phyloP scores from a whole-genome alignment of 75 land plant genomes.

The Pinus tabuliformis region DNA sequence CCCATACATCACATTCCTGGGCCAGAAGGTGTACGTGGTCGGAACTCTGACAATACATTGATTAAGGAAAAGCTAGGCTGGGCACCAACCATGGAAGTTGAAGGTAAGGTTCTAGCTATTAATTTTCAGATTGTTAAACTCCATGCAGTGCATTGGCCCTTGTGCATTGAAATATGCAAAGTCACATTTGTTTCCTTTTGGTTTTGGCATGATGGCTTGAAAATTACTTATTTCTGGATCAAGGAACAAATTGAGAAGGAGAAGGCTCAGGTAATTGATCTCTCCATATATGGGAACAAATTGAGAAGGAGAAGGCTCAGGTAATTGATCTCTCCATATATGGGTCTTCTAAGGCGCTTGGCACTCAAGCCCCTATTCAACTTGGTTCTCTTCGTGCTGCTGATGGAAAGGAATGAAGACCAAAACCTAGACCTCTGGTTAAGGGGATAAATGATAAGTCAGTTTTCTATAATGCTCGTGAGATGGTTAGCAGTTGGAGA shows the following conservation, averaged over 20 bases:
- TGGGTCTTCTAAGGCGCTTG: constrained; percentile 81
- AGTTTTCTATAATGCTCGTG: too few species aligned
- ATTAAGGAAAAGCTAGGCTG: constrained; percentile 95
- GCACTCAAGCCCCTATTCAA: constrained; percentile 88
- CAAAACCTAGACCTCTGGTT: too few species aligned
- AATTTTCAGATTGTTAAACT: neutral
- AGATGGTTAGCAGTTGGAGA: too few species aligned
- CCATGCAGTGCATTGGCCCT: neutral
- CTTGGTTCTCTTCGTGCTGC: constrained; percentile 86
- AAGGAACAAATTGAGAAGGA: constrained; percentile 90
- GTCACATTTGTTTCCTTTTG: constrained; percentile 1
- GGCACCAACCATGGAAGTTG: constrained; percentile 94
- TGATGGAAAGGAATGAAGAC: constrained; percentile 57
- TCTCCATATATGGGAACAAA: constrained; percentile 57
- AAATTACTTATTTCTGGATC: constrained; percentile 89
- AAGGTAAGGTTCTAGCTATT: constrained; percentile 42
- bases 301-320: too few species aligned
- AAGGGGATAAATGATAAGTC: too few species aligned
- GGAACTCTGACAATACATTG: constrained; percentile 90
- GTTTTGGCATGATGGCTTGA: constrained; percentile 64
- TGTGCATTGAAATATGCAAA: constrained; percentile 9
- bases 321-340: constrained; percentile 59
- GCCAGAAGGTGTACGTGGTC: constrained; percentile 93
- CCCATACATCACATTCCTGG: constrained; percentile 96
- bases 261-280: constrained; percentile 50